A percentile compares a stretch with the other conserved stretches of the same genome.
These are phyloP conservation scores for Marchantia polymorpha DNA, from an alignment of 225 moss, liverwort and hornwort genomes.

Conservation along the genomic window DNA sequence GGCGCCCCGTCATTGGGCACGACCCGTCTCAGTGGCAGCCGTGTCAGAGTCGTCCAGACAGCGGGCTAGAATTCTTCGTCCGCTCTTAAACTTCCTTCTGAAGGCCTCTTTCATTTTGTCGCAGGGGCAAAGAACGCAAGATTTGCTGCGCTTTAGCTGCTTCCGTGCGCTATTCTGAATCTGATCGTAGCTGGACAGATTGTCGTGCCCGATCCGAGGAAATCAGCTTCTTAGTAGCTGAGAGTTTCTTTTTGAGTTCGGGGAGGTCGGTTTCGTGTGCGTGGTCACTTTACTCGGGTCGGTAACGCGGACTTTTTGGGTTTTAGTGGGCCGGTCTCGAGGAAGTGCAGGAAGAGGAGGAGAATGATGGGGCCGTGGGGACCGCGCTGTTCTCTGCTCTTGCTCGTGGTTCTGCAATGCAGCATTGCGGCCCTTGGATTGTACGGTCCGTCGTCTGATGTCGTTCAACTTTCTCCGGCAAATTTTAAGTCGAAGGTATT, in stretches of 20 bases:
- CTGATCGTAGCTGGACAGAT: too few species aligned
- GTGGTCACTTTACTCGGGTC: not conserved
- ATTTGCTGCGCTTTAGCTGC: not conserved
- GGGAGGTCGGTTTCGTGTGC: not conserved
- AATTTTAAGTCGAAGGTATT: conserved; percentile 88
- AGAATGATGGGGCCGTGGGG: conserved; percentile 2
- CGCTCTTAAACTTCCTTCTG: not conserved
- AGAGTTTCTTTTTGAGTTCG: not conserved
- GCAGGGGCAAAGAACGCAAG: not conserved
- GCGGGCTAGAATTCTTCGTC: not conserved
- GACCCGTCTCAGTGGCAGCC: not conserved
- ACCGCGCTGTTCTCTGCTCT: conserved; percentile 16
- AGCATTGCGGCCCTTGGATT: conserved; percentile 47
- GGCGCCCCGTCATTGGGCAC: not conserved
- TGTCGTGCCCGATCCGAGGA: too few species aligned
- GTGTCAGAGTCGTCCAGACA: not conserved
- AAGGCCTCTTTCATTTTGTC: not conserved
- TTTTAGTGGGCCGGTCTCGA: not conserved
- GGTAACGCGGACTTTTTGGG: not conserved
- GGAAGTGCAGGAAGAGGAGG: not conserved
- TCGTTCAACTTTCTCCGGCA: conserved; percentile 71
- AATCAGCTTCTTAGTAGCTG: not conserved
- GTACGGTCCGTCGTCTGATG: conserved; percentile 75
- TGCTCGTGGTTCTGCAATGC: conserved; percentile 46
- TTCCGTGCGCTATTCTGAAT: too few species aligned